Evolutionary conservation across 352 stramenopile genomes (phyloP).

Genomic region (Phytophthora quininea): DNA sequence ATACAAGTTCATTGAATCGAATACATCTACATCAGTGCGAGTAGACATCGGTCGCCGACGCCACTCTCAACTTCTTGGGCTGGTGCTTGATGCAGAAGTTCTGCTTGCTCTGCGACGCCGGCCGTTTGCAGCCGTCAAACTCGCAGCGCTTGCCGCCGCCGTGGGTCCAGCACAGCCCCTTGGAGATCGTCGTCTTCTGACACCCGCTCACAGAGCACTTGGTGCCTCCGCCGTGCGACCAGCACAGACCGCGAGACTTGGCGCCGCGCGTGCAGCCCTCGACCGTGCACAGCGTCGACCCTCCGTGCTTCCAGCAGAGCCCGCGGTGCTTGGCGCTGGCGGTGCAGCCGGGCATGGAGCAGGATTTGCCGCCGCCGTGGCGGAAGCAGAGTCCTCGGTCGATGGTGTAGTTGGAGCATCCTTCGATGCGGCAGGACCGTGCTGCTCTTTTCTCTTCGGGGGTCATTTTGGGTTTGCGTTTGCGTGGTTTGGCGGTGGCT

Average conservation of each 20-base stretch:
- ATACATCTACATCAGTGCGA: not conserved
- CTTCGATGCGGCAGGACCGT: conserved; percentile 50
- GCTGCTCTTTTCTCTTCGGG: conserved; percentile 35
- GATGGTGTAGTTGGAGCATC: conserved; percentile 58
- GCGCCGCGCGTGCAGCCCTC: conserved; percentile 57
- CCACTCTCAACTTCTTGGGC: conserved; percentile 1
- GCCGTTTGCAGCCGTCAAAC: conserved; percentile 42
- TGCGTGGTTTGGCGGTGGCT: conserved; percentile 7
- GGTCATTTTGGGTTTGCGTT: conserved; percentile 13
- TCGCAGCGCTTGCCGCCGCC: conserved; percentile 44
- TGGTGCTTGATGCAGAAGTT: conserved; percentile 31
- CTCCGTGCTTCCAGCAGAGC: conserved; percentile 41
- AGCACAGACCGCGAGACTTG: conserved; percentile 75
- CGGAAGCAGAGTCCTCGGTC: conserved; percentile 53
- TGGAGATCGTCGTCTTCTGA: conserved; percentile 48
- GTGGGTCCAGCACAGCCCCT: conserved; percentile 46
- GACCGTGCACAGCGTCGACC: conserved; percentile 57
- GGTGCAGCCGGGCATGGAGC: conserved; percentile 46
- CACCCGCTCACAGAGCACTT: conserved; percentile 41
- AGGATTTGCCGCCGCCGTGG: conserved; percentile 53
- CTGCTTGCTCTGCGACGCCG: conserved; percentile 50
- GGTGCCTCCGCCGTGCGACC: conserved; percentile 74
- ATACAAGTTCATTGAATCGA: too few relatives aligned
- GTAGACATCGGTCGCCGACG: not conserved
- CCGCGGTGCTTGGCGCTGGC: conserved; percentile 57